These are phyloP conservation scores for Tinospora cordifolia DNA, from an alignment of 164 flowering plant species.

Conservation along the genomic window DNA sequence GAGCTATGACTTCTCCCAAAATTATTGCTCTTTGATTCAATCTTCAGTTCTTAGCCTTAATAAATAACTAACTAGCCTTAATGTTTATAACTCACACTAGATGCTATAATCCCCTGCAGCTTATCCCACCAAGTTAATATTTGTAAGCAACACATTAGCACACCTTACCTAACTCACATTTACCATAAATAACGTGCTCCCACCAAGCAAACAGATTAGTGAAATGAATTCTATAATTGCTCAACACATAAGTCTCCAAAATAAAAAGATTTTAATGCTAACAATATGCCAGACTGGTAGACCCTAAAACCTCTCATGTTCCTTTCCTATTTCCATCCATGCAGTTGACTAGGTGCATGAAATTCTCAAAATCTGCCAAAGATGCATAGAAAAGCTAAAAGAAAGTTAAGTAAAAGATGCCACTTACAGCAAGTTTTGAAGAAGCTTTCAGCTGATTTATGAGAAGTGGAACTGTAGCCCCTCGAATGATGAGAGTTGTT, in stretches of 20 bases:
- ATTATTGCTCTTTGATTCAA: background rate
- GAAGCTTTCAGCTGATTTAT: slow-evolving; percentile 69
- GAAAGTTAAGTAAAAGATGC: background rate
- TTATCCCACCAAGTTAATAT: background rate
- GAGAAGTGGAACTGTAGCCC: slow-evolving; percentile 53
- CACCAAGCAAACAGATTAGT: background rate
- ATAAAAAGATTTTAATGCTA: background rate
- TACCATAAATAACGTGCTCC: background rate
- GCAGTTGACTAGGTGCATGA: background rate
- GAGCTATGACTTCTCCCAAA: background rate
- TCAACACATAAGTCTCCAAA: background rate
- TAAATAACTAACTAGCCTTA: background rate
- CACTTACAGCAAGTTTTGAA: slow-evolving; percentile 60
- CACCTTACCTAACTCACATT: background rate
- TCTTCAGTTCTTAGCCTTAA: background rate
- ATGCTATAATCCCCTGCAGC: background rate
- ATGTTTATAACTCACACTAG: background rate
- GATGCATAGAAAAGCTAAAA: background rate
- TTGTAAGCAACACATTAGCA: background rate
- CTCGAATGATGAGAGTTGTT: slow-evolving; percentile 73
- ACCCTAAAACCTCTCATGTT: background rate
- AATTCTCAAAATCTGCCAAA: background rate
- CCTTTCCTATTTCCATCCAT: background rate
- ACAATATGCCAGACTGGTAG: background rate
- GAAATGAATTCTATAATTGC: background rate